Percentiles rank a stretch among this genome's conserved stretches.
Evolutionary conservation across 1,284 basidiomycete species (phyloP).

Genomic region (Abortiporus biennis): DNA sequence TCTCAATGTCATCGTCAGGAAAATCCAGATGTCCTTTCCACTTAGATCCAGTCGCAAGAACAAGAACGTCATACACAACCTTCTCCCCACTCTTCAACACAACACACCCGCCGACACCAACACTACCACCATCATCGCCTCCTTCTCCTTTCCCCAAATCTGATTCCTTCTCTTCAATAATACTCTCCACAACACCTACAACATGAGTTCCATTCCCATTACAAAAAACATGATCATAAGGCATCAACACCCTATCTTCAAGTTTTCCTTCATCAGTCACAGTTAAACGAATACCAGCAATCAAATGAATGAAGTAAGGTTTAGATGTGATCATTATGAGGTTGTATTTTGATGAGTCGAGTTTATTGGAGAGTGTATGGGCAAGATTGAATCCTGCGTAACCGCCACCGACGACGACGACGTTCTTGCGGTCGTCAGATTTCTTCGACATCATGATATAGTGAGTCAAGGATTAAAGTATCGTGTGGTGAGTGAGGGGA

Average conservation of each 20-base stretch:
- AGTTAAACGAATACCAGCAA: slow-evolving; percentile 28
- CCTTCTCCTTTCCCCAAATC: too few species aligned
- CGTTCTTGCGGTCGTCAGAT: slow-evolving; percentile 21
- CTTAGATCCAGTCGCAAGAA: slow-evolving; percentile 50
- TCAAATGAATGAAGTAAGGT: slow-evolving; percentile 26
- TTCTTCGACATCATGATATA: slow-evolving; percentile 22
- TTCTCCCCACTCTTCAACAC: slow-evolving; percentile 41
- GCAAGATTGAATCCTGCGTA: slow-evolving; percentile 23
- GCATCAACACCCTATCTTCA: slow-evolving; percentile 28
- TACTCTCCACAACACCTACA: slow-evolving; percentile 36
- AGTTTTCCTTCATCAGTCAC: slow-evolving; percentile 26
- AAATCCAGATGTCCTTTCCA: slow-evolving; percentile 49
- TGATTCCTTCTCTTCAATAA: slow-evolving; percentile 32
- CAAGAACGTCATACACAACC: slow-evolving; percentile 44
- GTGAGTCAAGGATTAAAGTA: too few species aligned
- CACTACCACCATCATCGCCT: too few species aligned
- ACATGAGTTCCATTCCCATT: slow-evolving; percentile 39
- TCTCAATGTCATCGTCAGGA: slow-evolving; percentile 34
- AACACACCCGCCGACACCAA: slow-evolving; percentile 41
- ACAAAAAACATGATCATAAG: slow-evolving; percentile 40
- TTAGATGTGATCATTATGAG: slow-evolving; percentile 30
- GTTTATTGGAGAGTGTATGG: slow-evolving; percentile 27
- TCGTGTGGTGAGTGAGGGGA: too few species aligned
- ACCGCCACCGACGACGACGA: slow-evolving; percentile 35
- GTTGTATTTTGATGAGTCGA: slow-evolving; percentile 24